Evolutionary conservation across 2,329 filamentous ascomycete genomes (phyloP).

Genomic region (Alternaria sp.): DNA sequence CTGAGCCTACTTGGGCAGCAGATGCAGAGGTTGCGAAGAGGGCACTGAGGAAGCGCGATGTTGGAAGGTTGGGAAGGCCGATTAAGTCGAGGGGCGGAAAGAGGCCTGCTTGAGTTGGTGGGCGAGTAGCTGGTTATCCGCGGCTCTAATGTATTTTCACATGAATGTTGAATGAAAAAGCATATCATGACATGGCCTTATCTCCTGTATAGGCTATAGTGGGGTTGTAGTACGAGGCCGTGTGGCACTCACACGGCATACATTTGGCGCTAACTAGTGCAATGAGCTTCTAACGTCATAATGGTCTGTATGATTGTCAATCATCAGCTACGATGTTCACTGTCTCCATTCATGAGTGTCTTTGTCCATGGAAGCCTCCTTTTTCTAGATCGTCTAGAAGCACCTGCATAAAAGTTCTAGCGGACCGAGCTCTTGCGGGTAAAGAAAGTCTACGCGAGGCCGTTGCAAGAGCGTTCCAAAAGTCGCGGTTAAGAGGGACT

Average conservation of each 20-base stretch:
- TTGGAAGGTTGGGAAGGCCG: constrained; percentile 24
- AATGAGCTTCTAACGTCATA: constrained; percentile 13
- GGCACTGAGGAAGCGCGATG: constrained; percentile 28
- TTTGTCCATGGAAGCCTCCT: background rate
- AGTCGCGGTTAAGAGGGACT: constrained; percentile 11
- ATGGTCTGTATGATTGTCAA: constrained; percentile 1
- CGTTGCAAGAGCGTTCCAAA: constrained; percentile 24
- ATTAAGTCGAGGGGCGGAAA: constrained; percentile 2
- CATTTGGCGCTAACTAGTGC: background rate
- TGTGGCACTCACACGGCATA: constrained; percentile 14
- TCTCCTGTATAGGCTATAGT: background rate
- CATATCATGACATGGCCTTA: constrained; percentile 1
- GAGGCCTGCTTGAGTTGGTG: background rate
- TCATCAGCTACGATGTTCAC: background rate
- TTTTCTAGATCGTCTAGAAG: background rate
- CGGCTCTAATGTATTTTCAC: background rate
- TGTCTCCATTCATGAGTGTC: too few species aligned
- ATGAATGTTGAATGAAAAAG: constrained; percentile 6
- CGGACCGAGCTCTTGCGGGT: background rate
- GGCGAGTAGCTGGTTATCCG: background rate
- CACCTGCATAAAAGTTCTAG: background rate
- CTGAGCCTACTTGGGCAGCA: constrained; percentile 41
- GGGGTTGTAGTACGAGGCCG: constrained; percentile 8
- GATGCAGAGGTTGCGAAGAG: constrained; percentile 3
- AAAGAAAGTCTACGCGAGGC: constrained; percentile 8